Evolutionary conservation across 768 basidiomycete genomes (phyloP).

Genomic region (Leucocoprinus sp.): DNA sequence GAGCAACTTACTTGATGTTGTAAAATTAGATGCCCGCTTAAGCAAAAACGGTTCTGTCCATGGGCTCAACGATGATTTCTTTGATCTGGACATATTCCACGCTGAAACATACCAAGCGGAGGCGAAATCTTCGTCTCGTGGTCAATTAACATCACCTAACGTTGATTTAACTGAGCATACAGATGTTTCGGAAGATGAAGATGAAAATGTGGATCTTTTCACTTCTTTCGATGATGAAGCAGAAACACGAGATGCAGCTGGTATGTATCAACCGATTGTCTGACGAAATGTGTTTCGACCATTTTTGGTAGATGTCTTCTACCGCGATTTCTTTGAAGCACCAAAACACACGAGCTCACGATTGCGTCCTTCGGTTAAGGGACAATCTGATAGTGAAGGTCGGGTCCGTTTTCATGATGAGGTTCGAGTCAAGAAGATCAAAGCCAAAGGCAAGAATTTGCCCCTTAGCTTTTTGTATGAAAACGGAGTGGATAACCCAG

Average conservation of each 20-base stretch:
- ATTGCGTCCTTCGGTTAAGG: slow-evolving; percentile 14
- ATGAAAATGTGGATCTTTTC: slow-evolving; percentile 63
- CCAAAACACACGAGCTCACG: slow-evolving; percentile 26
- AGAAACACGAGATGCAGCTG: slow-evolving; percentile 31
- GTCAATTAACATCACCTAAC: slow-evolving; percentile 53
- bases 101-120: slow-evolving; percentile 76
- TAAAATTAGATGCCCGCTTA: slow-evolving; percentile 19
- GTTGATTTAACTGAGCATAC: too few species aligned
- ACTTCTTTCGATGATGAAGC: slow-evolving; percentile 42
- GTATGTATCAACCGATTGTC: slow-evolving; percentile 23
- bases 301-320: slow-evolving; percentile 45
- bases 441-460: slow-evolving; percentile 57
- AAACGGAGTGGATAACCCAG: slow-evolving; percentile 30
- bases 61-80: slow-evolving; percentile 84
- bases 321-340: slow-evolving; percentile 76
- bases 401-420: slow-evolving; percentile 76
- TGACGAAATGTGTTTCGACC: neutral
- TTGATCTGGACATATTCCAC: slow-evolving; percentile 83
- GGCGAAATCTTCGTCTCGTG: slow-evolving; percentile 50
- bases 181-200: slow-evolving; percentile 48
- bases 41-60: slow-evolving; percentile 18
- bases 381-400: slow-evolving; percentile 19
- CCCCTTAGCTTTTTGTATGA: slow-evolving; percentile 30
- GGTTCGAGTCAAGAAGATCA: slow-evolving; percentile 77
- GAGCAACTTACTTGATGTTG: slow-evolving; percentile 22